Base-by-base conservation (phyloP, 202 grass and related monocot genomes). In the Schoenoplectus triqueter region DNA sequence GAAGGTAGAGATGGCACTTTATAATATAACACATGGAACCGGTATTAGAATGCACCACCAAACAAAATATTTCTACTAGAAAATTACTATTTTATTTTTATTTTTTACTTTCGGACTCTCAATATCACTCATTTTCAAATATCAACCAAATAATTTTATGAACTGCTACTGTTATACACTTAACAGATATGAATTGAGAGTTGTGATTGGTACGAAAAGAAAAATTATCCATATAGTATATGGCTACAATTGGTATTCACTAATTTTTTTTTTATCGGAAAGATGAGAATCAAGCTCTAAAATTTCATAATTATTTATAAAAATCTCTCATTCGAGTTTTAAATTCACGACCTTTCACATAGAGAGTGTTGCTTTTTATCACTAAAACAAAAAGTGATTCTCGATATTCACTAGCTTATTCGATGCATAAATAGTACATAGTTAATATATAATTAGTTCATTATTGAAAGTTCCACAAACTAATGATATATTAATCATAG, bases 1-100 rank as follows among this genome's bases (percentile, higher is more conserved):
- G 69, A 72, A 72, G 45, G 69, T 17, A 64, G 31, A 48, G 10
- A 40, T 9, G 80, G 64, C 4, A 46, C 80, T 69, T 82, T 31
- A 31, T 22, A 15, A 41, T 81, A 18, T 22, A 81, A 46, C 13
- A 81, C 31, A 55, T 47, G 59, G 17, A 81, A 48, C 20, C 3
- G 48, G 19, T 39, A 50, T 66, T 48, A 49, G 41, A 49, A 2
- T 82, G 14, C 54, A 64, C 4, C 61, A 66, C 65, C 78, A 64
- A 66, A 81, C 61, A 15, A 80, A 7, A 4, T 17, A 48, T 48
- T 18, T 1, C 5, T 14, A 69, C 40, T 44, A 44, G 6, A 6
- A 15, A 44, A 15, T 49, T 49, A 5, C 6, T 49, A 5, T 49
- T 5, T 49, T 49, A 49, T 49, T 49, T 49, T 5, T 49, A 49